These are phyloP conservation scores for Colletotrichum sp. DNA, from an alignment of 2,329 filamentous ascomycete genomes.

Conservation along the genomic window DNA sequence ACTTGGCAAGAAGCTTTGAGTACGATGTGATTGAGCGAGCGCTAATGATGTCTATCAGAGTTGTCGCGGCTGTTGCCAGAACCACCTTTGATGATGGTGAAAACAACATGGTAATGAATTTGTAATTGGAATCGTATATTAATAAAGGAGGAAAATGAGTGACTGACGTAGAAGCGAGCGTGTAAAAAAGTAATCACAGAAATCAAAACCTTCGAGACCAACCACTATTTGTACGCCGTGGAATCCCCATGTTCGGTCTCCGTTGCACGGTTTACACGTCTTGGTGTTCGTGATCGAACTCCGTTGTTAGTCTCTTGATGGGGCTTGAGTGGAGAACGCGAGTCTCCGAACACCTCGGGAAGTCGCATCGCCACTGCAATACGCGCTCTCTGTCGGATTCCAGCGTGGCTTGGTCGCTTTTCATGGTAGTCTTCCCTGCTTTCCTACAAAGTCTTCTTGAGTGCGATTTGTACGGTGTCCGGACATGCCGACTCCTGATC, in stretches of 20 bases:
- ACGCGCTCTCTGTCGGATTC: background rate
- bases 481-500: background rate
- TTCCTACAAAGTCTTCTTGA: background rate
- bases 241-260: background rate
- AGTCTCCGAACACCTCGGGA: background rate
- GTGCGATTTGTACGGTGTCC: background rate
- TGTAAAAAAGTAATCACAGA: fast-evolving
- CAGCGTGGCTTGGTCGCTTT: background rate
- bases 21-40: background rate
- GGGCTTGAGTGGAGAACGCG: background rate
- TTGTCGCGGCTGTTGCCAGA: too few relatives aligned
- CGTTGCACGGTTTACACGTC: background rate
- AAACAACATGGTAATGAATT: background rate
- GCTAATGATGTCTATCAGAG: fast-evolving
- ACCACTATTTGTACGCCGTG: background rate
- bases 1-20: background rate
- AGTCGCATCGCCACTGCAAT: background rate
- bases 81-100: fast-evolving
- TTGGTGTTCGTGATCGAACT: background rate
- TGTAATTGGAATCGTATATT: fast-evolving
- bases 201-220: background rate
- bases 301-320: background rate
- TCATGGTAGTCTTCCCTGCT: background rate
- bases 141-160: background rate
- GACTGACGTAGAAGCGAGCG: background rate